phyloP scores from a whole-genome alignment of 1,284 basidiomycete species.

The Thelephora terrestris region DNA sequence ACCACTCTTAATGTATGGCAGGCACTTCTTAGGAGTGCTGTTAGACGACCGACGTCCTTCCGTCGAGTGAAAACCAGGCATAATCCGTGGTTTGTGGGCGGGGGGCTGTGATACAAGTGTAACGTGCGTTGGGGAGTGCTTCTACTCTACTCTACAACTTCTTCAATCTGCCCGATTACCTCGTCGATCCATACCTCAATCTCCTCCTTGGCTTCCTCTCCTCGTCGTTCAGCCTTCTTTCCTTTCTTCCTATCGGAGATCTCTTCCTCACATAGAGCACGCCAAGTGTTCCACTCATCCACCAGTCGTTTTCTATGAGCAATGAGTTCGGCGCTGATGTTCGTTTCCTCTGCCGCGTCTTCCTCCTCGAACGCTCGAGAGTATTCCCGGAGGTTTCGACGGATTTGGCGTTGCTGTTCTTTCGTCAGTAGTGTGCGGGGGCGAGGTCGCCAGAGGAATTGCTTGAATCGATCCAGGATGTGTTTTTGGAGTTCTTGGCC shows the following conservation, averaged over 20 bases:
- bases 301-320: conserved; percentile 87
- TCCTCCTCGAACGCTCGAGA: conserved; percentile 93
- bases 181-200: conserved; percentile 90
- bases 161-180: conserved; percentile 83
- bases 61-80: too few species aligned
- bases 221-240: conserved; percentile 26
- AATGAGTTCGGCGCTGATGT: conserved; percentile 88
- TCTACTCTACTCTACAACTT: conserved; percentile 51
- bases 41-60: too few species aligned
- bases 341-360: conserved; percentile 91
- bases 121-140: neutral
- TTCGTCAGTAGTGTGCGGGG: conserved; percentile 82
- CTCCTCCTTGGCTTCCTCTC: conserved; percentile 67
- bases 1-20: too few species aligned
- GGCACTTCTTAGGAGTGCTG: too few species aligned
- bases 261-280: conserved; percentile 50
- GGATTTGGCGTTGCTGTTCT: conserved; percentile 83
- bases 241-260: conserved; percentile 36
- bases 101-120: too few species aligned
- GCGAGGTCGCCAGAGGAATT: conserved; percentile 96
- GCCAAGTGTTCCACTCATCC: conserved; percentile 99
- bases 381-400: conserved; percentile 89
- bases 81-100: too few species aligned
- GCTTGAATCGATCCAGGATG: conserved; percentile 93
- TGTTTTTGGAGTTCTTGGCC: conserved; percentile 88